phyloP scores from a whole-genome alignment of 306 rosid species.

The Mimosa bimucronata region DNA sequence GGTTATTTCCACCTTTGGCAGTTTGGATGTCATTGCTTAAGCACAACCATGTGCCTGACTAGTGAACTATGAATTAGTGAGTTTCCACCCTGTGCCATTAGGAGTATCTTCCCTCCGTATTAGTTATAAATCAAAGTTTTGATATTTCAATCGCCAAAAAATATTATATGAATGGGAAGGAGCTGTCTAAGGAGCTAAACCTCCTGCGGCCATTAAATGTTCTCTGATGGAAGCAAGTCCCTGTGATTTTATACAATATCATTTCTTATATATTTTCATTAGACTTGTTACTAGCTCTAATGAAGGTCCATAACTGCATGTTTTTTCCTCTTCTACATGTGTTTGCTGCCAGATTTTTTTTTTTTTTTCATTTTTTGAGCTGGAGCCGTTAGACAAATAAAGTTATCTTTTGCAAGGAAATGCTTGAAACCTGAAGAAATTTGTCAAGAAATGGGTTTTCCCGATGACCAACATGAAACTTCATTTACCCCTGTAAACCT shows the following conservation, averaged over 20 bases:
- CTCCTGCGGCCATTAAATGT: not conserved
- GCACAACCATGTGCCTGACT: conserved; percentile 13
- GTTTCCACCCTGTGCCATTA: conserved; percentile 26
- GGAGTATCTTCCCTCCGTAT: conserved; percentile 3
- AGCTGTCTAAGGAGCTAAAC: conserved; percentile 4
- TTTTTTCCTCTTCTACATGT: conserved; percentile 16
- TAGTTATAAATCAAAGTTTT: conserved; percentile 10
- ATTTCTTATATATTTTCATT: conserved; percentile 2
- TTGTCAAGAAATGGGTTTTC: conserved; percentile 14
- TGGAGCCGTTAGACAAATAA: not conserved
- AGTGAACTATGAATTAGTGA: conserved; percentile 15
- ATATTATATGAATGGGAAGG: conserved; percentile 23
- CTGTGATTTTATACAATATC: conserved; percentile 11
- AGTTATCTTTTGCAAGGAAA: not conserved
- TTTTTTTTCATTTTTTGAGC: not conserved
- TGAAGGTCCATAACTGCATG: not conserved
- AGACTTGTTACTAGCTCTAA: not conserved
- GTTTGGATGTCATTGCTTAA: conserved; percentile 12
- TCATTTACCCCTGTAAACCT: not conserved
- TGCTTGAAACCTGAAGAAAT: conserved; percentile 14
- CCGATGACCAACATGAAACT: conserved; percentile 24
- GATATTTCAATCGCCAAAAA: not conserved
- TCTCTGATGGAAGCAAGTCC: conserved; percentile 17
- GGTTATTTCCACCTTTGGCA: conserved; percentile 16
- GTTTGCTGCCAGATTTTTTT: not conserved